These are phyloP conservation scores for Ambrosia hybrid DNA, from an alignment of 140 eudicot genomes.

Conservation along the genomic window DNA sequence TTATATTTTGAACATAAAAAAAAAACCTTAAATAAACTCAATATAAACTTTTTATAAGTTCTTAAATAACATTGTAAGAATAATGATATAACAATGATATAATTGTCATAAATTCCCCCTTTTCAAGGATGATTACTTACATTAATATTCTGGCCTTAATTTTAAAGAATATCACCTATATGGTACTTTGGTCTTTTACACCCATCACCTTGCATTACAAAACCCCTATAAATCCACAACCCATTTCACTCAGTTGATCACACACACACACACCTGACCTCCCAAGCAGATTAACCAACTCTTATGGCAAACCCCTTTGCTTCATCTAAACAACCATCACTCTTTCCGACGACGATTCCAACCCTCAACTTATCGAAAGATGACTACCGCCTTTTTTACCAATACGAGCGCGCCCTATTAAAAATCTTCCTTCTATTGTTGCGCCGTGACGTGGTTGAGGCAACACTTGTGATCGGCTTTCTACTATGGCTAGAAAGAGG, in stretches of 20 bases:
- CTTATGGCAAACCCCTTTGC: conserved; percentile 13
- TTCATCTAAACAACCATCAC: conserved; percentile 17
- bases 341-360: conserved; percentile 15
- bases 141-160: background rate
- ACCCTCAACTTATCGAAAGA: background rate
- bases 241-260: background rate
- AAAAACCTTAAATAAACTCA: no score
- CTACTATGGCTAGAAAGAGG: conserved; percentile 5
- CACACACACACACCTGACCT: background rate
- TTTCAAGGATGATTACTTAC: background rate
- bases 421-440: background rate
- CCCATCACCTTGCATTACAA: background rate
- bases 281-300: background rate
- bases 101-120: background rate
- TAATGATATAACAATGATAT: background rate
- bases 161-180: background rate
- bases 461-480: background rate
- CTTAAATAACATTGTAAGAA: background rate
- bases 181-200: conserved; percentile 4
- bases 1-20: no score
- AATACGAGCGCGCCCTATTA: background rate
- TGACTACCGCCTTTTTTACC: background rate
- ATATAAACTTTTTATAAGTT: no score
- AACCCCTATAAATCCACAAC: background rate
- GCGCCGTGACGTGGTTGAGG: background rate